Evolutionary conservation across 2,329 filamentous ascomycete genomes (phyloP), one percentile per base, ranked within the genome.

Genomic region (Chaetomiaceae sp.): DNA sequence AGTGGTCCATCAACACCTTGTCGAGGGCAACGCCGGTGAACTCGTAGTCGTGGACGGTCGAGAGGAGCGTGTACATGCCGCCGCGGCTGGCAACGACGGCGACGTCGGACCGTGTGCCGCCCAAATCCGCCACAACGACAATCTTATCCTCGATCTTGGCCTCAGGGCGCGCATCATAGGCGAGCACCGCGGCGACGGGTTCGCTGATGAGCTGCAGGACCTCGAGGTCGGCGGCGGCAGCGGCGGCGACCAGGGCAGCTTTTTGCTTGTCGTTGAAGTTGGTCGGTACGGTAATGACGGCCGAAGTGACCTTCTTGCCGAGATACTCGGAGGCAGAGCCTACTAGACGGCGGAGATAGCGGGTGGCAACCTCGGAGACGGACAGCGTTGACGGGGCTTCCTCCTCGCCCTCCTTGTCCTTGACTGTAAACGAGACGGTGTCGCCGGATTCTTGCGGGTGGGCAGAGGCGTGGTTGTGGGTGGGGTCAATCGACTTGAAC

Each of bases 401-500:
- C 40, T 82, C 81, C 58, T 83, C 83, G 57, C 74, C 78, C 20
- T 71, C 74, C 71, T 86, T 85, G 70, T 97, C 92, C 70, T 87
- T 82, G 65, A 97, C 82, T 56, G 82, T 82, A 76, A 99, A 97
- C 55, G 86, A 82, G 58, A 96, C 81, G 52, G 81, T 79, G 58
- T 82, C 83, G 58, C 84, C 80, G 62, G 79, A 73, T 61, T 95
- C 86, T 70, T 89, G 74, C 59, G 94, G 91, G 74, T 96, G 94
- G 53, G 92, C 89, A 52, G 90, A 95, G 64, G 90, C 87, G 71
- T 97, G 92, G 79, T 87, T 91, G 70, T 95, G 89, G 48, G 90
- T 95, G 59, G 92, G 90, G 72, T 99, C 94, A 79, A 99, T 95
- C 61, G 89, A 87, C 76, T 95, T 91, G 81, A 95, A 96, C 87